Evolutionary conservation across 2,329 filamentous ascomycete genomes (phyloP).

Genomic region (Monilinia vaccinii-corymbosi): DNA sequence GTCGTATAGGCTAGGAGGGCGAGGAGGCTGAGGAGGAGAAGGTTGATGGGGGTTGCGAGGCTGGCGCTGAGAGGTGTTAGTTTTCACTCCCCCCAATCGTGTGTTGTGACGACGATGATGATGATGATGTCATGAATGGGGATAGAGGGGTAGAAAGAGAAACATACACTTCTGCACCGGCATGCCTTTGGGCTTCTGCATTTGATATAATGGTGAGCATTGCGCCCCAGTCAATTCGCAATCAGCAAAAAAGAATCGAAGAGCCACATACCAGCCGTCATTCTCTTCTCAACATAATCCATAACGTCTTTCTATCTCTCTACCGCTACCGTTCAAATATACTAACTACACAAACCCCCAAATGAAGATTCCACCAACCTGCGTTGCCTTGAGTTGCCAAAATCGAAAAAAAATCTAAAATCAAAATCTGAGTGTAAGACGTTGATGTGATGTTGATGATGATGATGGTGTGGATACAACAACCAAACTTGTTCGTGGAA

Average conservation of each 20-base stretch:
- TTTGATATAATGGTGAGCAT: conserved; percentile 18
- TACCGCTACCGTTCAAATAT: too few species aligned
- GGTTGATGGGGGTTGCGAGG: conserved; percentile 49
- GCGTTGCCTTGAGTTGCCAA: too few species aligned
- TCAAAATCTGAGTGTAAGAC: too few species aligned
- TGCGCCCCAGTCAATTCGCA: background rate
- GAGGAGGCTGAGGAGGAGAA: conserved; percentile 47
- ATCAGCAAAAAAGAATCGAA: background rate
- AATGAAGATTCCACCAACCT: too few species aligned
- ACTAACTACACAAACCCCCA: too few species aligned
- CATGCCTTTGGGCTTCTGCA: conserved; percentile 20
- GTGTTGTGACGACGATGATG: background rate
- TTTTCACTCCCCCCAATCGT: too few species aligned
- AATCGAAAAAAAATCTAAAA: too few species aligned
- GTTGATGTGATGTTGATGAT: too few species aligned
- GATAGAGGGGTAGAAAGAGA: too few species aligned
- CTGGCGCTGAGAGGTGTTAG: conserved; percentile 14
- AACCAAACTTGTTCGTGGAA: too few species aligned
- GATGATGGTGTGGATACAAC: too few species aligned
- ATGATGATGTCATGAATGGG: background rate
- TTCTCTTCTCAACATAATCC: conserved; percentile 31
- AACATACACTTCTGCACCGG: conserved; percentile 27
- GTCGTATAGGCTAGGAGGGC: conserved; percentile 50
- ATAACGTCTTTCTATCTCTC: conserved; percentile 12
- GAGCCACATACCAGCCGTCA: conserved; percentile 24